A percentile compares a stretch with the other conserved stretches of the same genome.
phyloP scores from a whole-genome alignment of 2,329 filamentous ascomycete species.

The Diaporthe longicolla region DNA sequence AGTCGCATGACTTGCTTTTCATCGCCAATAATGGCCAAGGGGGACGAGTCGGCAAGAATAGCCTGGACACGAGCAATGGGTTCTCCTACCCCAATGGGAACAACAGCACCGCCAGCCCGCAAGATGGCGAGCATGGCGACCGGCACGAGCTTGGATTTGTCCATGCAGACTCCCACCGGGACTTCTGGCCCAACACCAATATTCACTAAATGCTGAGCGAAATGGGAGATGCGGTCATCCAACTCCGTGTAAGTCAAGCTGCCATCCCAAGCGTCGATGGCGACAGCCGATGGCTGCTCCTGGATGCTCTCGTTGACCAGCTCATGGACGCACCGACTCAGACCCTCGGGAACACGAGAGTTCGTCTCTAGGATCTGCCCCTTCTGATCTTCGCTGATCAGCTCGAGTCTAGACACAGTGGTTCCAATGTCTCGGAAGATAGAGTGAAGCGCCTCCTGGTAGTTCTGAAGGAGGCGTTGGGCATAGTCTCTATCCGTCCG shows the following conservation, averaged over 20 bases:
- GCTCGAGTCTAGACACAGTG: background rate
- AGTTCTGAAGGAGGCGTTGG: background rate
- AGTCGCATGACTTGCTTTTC: background rate
- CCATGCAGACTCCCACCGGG: constrained; percentile 42
- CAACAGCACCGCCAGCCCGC: constrained; percentile 46
- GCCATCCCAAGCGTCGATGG: constrained; percentile 42
- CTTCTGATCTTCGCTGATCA: constrained; percentile 3
- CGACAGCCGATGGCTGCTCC: constrained; percentile 6
- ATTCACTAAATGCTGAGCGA: constrained; percentile 34
- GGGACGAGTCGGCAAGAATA: background rate
- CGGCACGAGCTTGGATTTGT: constrained; percentile 41
- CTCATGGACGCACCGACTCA: background rate
- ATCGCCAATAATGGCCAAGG: background rate
- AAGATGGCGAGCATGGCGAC: constrained; percentile 44
- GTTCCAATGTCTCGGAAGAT: background rate
- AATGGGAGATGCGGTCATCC: constrained; percentile 7
- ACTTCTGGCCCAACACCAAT: constrained; percentile 35
- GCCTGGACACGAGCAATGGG: background rate
- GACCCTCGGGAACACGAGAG: background rate
- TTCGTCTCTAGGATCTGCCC: background rate
- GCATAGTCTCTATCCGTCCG: background rate
- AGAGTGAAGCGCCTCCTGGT: background rate
- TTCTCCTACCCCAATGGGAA: constrained; percentile 42
- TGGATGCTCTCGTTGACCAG: background rate
- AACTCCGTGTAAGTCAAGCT: constrained; percentile 36